Conservation (phyloP, 2,329 filamentous ascomycete genomes). For the Balansia obtecta region DNA sequence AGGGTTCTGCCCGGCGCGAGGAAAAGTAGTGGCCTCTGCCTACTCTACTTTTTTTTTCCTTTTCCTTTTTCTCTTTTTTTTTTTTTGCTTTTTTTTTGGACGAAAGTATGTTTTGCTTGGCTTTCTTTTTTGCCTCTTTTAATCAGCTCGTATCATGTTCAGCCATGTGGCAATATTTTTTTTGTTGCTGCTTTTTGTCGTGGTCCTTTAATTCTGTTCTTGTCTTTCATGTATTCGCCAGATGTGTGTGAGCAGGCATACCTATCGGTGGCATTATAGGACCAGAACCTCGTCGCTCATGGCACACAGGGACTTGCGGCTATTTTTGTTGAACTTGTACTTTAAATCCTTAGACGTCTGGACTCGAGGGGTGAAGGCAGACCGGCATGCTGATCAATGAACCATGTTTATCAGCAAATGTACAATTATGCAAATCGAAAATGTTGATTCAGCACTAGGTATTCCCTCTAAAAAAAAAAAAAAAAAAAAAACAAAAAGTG, state of each 20-base stretch:
- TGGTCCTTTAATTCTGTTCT: constrained; percentile 8
- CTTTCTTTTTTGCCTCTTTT: constrained; percentile 6
- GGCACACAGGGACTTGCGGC: constrained; percentile 9
- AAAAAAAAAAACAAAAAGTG: not conserved
- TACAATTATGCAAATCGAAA: not conserved
- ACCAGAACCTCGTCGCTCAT: constrained; percentile 11
- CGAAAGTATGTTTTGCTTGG: constrained; percentile 8
- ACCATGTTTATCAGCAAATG: constrained; percentile 5
- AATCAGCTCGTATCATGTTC: constrained; percentile 8
- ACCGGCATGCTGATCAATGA: constrained; percentile 11
- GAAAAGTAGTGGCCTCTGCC: constrained; percentile 12
- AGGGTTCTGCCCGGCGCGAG: constrained; percentile 25
- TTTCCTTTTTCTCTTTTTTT: not conserved
- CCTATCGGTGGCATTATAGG: constrained; percentile 23
- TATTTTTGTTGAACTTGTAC: constrained; percentile 27
- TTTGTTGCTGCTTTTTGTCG: constrained; percentile 2
- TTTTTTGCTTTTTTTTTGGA: constrained; percentile 4
- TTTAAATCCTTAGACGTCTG: constrained; percentile 19
- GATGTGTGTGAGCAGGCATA: constrained; percentile 13
- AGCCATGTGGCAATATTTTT: constrained; percentile 8
- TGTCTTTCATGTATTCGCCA: constrained; percentile 7
- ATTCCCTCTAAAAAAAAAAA: too few species aligned
- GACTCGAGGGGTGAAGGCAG: not conserved
- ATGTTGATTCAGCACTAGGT: too few species aligned
- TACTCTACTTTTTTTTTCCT: not conserved